Percentiles rank a stretch among this genome's conserved stretches.
Conservation (phyloP, 257 asterid genomes). For the Solanum infundibuliforme region DNA sequence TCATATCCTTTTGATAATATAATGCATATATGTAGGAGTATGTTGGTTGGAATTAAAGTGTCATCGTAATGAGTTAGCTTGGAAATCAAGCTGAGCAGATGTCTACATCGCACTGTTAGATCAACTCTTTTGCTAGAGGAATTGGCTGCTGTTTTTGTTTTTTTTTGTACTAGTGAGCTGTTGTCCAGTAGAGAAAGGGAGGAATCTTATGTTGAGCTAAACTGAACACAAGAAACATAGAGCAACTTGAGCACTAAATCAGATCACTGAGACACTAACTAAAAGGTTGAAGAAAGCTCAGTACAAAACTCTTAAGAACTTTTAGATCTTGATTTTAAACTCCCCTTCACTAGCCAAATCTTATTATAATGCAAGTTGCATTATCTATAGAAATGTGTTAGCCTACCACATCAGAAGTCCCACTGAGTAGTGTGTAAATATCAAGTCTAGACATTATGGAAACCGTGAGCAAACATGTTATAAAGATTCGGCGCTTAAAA, state of each 20-base stretch:
- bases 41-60: not conserved
- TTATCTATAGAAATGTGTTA: not conserved
- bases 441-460: not conserved
- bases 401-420: not conserved
- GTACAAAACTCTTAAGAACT: not conserved
- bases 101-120: not conserved
- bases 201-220: not conserved
- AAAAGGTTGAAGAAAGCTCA: not conserved
- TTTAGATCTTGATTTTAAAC: not conserved
- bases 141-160: not conserved
- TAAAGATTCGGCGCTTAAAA: not conserved
- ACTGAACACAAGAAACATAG: not conserved
- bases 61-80: not conserved
- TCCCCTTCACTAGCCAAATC: not conserved
- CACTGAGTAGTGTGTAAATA: not conserved
- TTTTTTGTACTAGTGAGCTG: not conserved
- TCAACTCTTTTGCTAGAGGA: not conserved
- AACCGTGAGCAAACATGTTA: not conserved
- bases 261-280: not conserved
- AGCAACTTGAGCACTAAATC: not conserved
- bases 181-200: not conserved
- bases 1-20: not conserved
- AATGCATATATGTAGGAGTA: not conserved
- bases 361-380: not conserved
- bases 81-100: not conserved